Evolutionary conservation across 345 rosid species (phyloP), one percentile per base, ranked within the genome.

Genomic region (Salix dunnii): DNA sequence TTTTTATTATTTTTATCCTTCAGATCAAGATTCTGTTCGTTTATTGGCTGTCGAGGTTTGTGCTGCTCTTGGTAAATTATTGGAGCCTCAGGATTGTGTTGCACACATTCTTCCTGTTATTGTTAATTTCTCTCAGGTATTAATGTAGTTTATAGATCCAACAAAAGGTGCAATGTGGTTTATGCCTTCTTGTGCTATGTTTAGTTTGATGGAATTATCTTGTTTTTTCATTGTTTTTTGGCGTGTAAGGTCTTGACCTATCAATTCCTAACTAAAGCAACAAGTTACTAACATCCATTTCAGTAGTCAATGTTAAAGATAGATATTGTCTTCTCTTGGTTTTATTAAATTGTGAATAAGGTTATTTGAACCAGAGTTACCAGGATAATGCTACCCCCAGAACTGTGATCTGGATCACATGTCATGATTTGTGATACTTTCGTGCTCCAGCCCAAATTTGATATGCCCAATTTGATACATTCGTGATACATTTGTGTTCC

Each of bases 1-100:
- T 5, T 73, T 25, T 18, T 1, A 28, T 20, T 40, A 8, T 42
- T 62, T 27, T 51, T 51, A 42, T 33, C 20, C 30, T 76, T 40
- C 92, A 95, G 98, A 95, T 81, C 99, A 95, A 84, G 99, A 95
- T 90, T 95, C 99, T 67, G 99, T 95, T 72, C 90, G 99, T 62
- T 81, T 95, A 81, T 82, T 95, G 88, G 96, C 98, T 33, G 99
- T 95, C 66, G 99, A 95, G 90, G 93, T 97, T 65, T 91, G 99
- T 87, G 99, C 97, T 74, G 91, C 98, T 68, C 94, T 95, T 77
- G 99, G 99, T 63, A 95, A 95, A 79, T 81, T 95, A 88, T 88
- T 95, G 91, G 94, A 93, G 74, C 90, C 97, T 49, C 98, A 89
- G 76, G 98, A 93, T 78, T 95, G 99, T 69, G 87, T 93, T 18